phyloP scores from a whole-genome alignment of 1,284 basidiomycete species.

The Athelia sp. region DNA sequence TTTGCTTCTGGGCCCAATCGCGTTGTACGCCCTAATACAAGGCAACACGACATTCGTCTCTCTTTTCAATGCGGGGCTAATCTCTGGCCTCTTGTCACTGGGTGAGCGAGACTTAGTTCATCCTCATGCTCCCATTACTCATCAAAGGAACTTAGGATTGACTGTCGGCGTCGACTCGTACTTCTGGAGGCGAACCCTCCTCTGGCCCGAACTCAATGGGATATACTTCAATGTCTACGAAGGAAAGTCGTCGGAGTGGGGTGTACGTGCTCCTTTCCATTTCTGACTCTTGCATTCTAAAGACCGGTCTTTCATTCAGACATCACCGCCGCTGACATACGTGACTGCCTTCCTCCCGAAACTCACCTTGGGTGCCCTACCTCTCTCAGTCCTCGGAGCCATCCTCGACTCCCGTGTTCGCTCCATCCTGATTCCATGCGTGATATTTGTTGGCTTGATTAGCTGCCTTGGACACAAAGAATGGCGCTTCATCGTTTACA shows the following conservation, averaged over 20 bases:
- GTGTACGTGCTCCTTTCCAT: slow-evolving; percentile 51
- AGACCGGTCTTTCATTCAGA: slow-evolving; percentile 32
- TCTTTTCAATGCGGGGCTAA: slow-evolving; percentile 48
- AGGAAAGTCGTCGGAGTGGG: slow-evolving; percentile 90
- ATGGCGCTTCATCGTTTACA: slow-evolving; percentile 93
- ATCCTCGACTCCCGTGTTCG: slow-evolving; percentile 44
- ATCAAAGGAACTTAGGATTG: slow-evolving; percentile 20
- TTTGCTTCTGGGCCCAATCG: slow-evolving; percentile 60
- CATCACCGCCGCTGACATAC: slow-evolving; percentile 73
- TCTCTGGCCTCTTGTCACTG: slow-evolving; percentile 50
- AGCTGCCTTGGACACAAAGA: slow-evolving; percentile 87
- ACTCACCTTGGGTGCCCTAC: slow-evolving; percentile 64
- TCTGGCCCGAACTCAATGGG: slow-evolving; percentile 87
- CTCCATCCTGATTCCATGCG: slow-evolving; percentile 44
- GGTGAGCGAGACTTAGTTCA: slow-evolving; percentile 34
- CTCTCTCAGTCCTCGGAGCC: slow-evolving; percentile 56
- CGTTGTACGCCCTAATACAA: slow-evolving; percentile 49
- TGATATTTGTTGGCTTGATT: slow-evolving; percentile 61
- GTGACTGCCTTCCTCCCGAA: slow-evolving; percentile 72
- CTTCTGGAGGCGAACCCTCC: slow-evolving; percentile 69
- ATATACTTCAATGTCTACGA: slow-evolving; percentile 85
- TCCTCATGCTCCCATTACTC: not conserved
- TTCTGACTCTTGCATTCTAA: slow-evolving; percentile 4
- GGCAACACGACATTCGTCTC: slow-evolving; percentile 38
- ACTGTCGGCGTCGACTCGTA: slow-evolving; percentile 78